Conservation (phyloP, 1,284 basidiomycete species). For the Marasmius oreades region DNA sequence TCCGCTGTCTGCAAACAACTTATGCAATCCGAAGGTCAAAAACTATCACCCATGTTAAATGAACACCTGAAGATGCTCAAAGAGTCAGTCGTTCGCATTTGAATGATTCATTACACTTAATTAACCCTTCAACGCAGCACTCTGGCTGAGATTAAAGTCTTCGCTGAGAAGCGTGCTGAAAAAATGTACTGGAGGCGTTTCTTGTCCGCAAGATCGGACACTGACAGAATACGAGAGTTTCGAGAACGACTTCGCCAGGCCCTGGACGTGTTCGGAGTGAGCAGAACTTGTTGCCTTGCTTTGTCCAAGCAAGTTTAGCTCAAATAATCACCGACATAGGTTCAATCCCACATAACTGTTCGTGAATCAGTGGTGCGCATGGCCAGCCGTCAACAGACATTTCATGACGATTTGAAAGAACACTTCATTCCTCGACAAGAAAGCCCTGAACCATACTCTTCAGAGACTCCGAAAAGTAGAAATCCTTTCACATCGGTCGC, state of each 20-base stretch:
- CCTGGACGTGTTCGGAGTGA: constrained; percentile 2
- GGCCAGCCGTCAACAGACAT: neutral
- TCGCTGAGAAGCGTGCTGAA: neutral
- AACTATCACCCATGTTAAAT: neutral
- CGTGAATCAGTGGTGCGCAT: neutral
- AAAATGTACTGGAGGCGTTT: neutral
- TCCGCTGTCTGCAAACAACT: neutral
- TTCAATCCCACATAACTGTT: constrained; percentile 6
- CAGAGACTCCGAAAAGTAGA: neutral
- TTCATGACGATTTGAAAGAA: constrained; percentile 1
- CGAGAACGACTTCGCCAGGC: constrained; percentile 5
- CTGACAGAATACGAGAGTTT: neutral
- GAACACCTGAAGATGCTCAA: neutral
- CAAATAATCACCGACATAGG: neutral
- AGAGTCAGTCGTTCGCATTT: neutral
- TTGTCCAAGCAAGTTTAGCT: no score
- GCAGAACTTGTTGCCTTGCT: neutral
- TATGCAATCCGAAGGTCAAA: neutral
- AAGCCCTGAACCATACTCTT: neutral
- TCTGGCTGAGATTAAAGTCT: neutral
- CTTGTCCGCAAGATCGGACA: neutral
- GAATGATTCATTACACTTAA: neutral
- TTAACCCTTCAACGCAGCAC: neutral
- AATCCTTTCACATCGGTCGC: neutral
- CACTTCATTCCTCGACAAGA: no score